These are phyloP conservation scores for Chlorella vulgaris DNA, from an alignment of 139 green algal species.

Conservation along the genomic window DNA sequence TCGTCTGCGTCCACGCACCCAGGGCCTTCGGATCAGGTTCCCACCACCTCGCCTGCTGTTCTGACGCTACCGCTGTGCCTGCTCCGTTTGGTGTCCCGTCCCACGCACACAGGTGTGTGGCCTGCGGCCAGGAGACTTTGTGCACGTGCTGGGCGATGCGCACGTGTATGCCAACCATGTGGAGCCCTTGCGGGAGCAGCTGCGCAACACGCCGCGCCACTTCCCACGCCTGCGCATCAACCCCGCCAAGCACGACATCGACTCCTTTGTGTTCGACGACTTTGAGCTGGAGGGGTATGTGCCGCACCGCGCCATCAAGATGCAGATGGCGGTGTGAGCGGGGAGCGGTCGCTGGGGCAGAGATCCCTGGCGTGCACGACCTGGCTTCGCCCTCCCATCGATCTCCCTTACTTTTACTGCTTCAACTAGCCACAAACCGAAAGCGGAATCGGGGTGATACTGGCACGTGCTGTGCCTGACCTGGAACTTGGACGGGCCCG, in stretches of 20 bases:
- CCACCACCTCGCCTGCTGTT: too few species aligned
- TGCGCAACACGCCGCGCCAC: constrained; percentile 47
- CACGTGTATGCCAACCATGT: constrained; percentile 99
- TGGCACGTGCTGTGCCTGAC: too few species aligned
- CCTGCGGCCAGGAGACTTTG: constrained; percentile 90
- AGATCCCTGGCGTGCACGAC: too few species aligned
- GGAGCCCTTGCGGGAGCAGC: constrained; percentile 94
- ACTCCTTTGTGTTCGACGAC: constrained; percentile 87
- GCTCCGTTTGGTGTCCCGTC: neutral
- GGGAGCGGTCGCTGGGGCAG: too few species aligned
- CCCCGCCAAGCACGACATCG: constrained; percentile 87
- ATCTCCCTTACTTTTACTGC: too few species aligned
- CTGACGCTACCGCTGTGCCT: neutral
- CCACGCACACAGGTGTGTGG: constrained; percentile 88
- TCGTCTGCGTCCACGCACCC: too few species aligned
- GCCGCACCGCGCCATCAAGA: constrained; percentile 94
- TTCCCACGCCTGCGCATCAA: constrained; percentile 80
- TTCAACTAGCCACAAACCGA: too few species aligned
- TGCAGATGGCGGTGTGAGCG: constrained; percentile 62
- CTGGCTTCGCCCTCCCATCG: too few species aligned
- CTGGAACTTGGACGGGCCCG: too few species aligned
- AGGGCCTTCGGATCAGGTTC: too few species aligned
- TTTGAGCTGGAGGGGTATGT: constrained; percentile 91
- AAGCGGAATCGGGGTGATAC: too few species aligned
- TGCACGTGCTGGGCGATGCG: constrained; percentile 95